phyloP scores from a whole-genome alignment of 2,329 filamentous ascomycete species.

The Colletotrichum acutatum region DNA sequence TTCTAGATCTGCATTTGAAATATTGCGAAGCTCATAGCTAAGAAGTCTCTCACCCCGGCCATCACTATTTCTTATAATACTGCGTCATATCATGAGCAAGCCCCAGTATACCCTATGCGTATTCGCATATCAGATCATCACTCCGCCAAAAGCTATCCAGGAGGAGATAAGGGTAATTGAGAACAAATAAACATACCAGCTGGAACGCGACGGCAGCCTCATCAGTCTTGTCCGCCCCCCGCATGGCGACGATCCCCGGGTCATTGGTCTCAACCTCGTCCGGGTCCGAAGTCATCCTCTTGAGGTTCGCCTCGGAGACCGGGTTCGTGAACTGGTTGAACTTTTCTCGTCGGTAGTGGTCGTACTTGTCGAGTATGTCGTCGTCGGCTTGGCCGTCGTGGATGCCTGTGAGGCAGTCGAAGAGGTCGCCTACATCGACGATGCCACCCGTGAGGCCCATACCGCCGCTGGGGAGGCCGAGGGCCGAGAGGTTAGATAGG shows the following conservation, averaged over 20 bases:
- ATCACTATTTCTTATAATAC: neutral
- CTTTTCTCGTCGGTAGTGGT: neutral
- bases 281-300: neutral
- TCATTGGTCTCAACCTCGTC: neutral
- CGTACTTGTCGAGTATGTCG: constrained; percentile 54
- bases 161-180: neutral
- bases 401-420: constrained; percentile 57
- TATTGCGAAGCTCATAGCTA: no score
- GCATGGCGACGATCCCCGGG: neutral
- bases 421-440: constrained; percentile 59
- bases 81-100: neutral
- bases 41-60: neutral
- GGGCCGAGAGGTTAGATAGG: neutral
- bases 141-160: neutral
- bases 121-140: neutral
- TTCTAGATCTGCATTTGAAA: no score
- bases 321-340: neutral
- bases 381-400: constrained; percentile 50
- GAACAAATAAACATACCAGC: neutral
- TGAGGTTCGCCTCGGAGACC: neutral
- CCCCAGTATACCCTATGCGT: neutral
- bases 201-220: neutral
- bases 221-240: neutral
- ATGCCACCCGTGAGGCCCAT: constrained; percentile 60
- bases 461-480: constrained; percentile 46